phyloP scores from a whole-genome alignment of 2,329 filamentous ascomycete species.

The Cylindrodendrum hubeiense region DNA sequence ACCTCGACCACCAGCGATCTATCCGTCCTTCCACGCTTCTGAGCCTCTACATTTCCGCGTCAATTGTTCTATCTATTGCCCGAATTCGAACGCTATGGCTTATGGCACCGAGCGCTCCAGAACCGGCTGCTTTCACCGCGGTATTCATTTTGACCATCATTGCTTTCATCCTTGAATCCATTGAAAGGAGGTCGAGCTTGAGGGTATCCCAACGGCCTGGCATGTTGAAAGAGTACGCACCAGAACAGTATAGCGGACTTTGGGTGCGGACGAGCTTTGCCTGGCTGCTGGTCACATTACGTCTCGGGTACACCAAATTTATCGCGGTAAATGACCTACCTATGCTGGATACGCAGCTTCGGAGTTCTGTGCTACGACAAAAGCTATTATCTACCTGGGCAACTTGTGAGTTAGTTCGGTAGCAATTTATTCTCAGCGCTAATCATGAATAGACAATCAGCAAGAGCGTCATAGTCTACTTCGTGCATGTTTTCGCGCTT shows the following conservation, averaged over 20 bases:
- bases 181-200: not conserved
- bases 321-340: constrained; percentile 38
- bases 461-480: constrained; percentile 28
- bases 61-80: constrained; percentile 32
- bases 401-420: constrained; percentile 30
- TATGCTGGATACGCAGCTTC: constrained; percentile 32
- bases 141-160: not conserved
- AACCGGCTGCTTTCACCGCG: not conserved
- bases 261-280: constrained; percentile 38
- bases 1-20: constrained; percentile 36
- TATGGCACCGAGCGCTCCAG: not conserved
- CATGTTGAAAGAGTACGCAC: constrained; percentile 21
- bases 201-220: not conserved
- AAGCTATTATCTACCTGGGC: constrained; percentile 30
- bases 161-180: not conserved
- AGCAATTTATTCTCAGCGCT: not conserved
- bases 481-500: constrained; percentile 29
- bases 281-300: constrained; percentile 37
- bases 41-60: constrained; percentile 36
- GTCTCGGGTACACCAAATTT: constrained; percentile 33
- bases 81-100: constrained; percentile 20
- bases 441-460: constrained; percentile 30
- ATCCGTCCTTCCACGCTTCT: constrained; percentile 42
- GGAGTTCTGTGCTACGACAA: constrained; percentile 27
- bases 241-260: constrained; percentile 29